phyloP scores from a whole-genome alignment of 2,329 filamentous ascomycete species.

The Chalaropsis ovoidea region DNA sequence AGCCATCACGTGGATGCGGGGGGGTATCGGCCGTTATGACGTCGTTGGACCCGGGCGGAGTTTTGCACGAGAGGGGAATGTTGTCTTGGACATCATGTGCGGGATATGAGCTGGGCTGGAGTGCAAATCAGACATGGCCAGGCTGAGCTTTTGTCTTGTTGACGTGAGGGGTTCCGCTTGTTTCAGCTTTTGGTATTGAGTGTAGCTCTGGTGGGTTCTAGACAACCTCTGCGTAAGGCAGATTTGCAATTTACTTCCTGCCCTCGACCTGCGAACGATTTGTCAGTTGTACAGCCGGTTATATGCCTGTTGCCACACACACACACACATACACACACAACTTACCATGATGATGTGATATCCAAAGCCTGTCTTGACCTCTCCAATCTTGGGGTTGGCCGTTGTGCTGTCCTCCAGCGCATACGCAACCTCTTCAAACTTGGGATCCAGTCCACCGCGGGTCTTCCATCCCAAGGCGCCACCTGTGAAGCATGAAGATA shows the following conservation, averaged over 20 bases:
- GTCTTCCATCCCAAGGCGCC: slow-evolving; percentile 64
- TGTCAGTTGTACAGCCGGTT: not conserved
- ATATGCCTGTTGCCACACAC: not conserved
- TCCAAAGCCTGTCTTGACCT: slow-evolving; percentile 64
- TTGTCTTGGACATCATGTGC: not conserved
- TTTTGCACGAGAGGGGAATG: not conserved
- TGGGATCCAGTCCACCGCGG: slow-evolving; percentile 54
- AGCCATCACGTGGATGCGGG: not conserved
- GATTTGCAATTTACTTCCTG: slow-evolving; percentile 32
- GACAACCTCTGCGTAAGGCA: not conserved
- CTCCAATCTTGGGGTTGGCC: slow-evolving; percentile 52
- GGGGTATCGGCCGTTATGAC: not conserved
- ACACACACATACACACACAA: too few species aligned
- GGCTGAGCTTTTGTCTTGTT: not conserved
- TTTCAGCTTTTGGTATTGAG: slow-evolving; percentile 7
- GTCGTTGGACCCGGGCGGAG: slow-evolving; percentile 1
- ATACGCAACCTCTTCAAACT: slow-evolving; percentile 65
- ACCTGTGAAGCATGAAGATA: slow-evolving; percentile 37
- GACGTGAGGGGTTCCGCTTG: slow-evolving; percentile 1
- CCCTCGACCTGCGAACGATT: slow-evolving; percentile 34
- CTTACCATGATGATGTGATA: slow-evolving; percentile 72
- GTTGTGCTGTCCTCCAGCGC: slow-evolving; percentile 57
- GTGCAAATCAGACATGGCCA: not conserved
- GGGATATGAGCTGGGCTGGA: not conserved
- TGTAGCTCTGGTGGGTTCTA: not conserved